Conservation (phyloP, 768 basidiomycete genomes). For the Punctularia strigosozonata region DNA sequence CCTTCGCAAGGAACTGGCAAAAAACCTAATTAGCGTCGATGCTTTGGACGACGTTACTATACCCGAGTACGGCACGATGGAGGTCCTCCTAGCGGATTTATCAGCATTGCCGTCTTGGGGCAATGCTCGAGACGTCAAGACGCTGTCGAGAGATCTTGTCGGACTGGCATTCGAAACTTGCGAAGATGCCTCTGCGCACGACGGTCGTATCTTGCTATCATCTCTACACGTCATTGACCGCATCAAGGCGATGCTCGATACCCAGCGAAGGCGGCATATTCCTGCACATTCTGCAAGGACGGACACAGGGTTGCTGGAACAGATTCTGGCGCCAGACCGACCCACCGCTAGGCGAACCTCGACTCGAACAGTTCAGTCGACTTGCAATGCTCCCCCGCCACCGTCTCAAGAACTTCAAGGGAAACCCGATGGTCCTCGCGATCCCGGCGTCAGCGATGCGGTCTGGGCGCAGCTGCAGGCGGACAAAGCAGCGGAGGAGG, state of each 20-base stretch:
- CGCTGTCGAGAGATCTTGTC: constrained; percentile 37
- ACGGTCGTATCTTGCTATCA: constrained; percentile 13
- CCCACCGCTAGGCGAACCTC: too few species aligned
- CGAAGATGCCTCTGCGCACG: constrained; percentile 6
- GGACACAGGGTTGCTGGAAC: too few species aligned
- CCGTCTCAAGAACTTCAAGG: not conserved
- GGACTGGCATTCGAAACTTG: constrained; percentile 22
- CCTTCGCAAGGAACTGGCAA: constrained; percentile 33
- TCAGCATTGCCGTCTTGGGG: constrained; percentile 46
- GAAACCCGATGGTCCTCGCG: constrained; percentile 18
- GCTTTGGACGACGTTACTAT: constrained; percentile 24
- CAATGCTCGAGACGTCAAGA: constrained; percentile 55
- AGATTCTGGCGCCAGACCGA: not conserved
- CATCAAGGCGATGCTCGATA: constrained; percentile 10
- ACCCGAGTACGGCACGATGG: constrained; percentile 22
- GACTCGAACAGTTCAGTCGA: constrained; percentile 6
- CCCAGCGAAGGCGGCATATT: constrained; percentile 3
- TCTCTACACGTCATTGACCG: constrained; percentile 18
- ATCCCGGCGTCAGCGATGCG: constrained; percentile 39
- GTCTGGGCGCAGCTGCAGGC: constrained; percentile 39
- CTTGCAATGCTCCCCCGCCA: constrained; percentile 8
- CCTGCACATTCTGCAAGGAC: not conserved
- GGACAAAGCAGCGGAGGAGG: constrained; percentile 21
- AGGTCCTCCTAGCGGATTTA: constrained; percentile 26
- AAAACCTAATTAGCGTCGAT: constrained; percentile 25